Evolutionary conservation across 1,139 yeast species (phyloP).

Genomic region (Diutina sp.): DNA sequence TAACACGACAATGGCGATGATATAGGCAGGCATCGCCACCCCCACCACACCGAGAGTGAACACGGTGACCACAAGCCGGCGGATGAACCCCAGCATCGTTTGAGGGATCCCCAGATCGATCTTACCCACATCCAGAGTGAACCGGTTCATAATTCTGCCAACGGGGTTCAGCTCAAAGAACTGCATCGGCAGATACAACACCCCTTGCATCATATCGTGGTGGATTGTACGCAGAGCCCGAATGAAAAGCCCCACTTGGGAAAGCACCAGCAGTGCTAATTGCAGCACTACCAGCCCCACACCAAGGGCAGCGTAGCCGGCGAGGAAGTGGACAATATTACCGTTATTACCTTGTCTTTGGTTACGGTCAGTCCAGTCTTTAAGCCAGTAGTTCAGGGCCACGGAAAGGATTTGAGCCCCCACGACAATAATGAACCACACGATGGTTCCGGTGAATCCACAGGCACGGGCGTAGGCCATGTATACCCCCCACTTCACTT

Average conservation of each 20-base stretch:
- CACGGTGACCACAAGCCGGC: constrained; percentile 33
- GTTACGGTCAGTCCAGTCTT: constrained; percentile 44
- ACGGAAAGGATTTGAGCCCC: constrained; percentile 4
- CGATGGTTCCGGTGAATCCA: constrained; percentile 11
- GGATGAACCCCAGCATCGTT: constrained; percentile 25
- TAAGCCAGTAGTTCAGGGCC: constrained; percentile 42
- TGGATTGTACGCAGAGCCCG: constrained; percentile 15
- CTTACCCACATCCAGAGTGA: constrained; percentile 57
- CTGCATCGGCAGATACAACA: constrained; percentile 17
- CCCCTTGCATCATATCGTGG: constrained; percentile 13
- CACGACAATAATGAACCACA: constrained; percentile 6
- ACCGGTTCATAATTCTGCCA: constrained; percentile 28
- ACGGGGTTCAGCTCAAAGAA: constrained; percentile 20
- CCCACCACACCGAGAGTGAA: constrained; percentile 25
- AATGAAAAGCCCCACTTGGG: constrained; percentile 11
- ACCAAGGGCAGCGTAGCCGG: constrained; percentile 20
- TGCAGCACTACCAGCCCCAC: constrained; percentile 12
- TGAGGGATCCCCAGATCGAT: constrained; percentile 44
- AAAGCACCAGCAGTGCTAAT: constrained; percentile 9
- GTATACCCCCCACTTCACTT: constrained; percentile 15
- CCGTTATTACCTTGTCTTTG: constrained; percentile 14
- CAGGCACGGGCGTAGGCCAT: constrained; percentile 14
- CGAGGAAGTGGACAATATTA: constrained; percentile 11
- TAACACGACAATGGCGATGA: constrained; percentile 26
- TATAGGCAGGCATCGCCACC: constrained; percentile 36